A percentile compares a stretch with the other conserved stretches of the same genome.
phyloP scores from a whole-genome alignment of 1,139 yeast species.

The Suhomyces kunorum region DNA sequence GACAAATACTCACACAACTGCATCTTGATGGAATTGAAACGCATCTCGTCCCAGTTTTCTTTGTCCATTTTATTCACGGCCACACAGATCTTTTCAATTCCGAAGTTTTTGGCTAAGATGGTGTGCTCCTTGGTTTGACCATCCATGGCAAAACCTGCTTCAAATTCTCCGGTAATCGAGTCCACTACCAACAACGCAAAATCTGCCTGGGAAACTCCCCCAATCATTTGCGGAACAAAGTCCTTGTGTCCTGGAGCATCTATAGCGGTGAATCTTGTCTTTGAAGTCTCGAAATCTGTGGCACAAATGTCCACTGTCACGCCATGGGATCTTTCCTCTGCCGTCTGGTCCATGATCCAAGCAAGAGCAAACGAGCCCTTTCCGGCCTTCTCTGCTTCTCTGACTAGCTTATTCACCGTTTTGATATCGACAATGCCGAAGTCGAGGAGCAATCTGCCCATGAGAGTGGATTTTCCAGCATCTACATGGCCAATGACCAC shows the following conservation, averaged over 20 bases:
- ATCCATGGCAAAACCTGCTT: constrained; percentile 79
- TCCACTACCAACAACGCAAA: constrained; percentile 76
- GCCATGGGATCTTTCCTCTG: constrained; percentile 86
- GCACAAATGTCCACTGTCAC: constrained; percentile 94
- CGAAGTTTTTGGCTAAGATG: constrained; percentile 76
- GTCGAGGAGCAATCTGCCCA: constrained; percentile 86
- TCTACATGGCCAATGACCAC: constrained; percentile 97
- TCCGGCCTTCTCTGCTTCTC: constrained; percentile 80
- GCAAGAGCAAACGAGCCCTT: constrained; percentile 94
- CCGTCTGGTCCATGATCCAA: constrained; percentile 96
- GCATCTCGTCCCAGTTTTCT: constrained; percentile 62
- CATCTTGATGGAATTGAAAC: constrained; percentile 62
- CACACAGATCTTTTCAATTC: constrained; percentile 72
- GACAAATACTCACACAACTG: constrained; percentile 62
- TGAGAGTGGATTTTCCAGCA: constrained; percentile 94
- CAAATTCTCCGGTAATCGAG: constrained; percentile 81
- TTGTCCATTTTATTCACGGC: constrained; percentile 90
- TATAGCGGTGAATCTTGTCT: constrained; percentile 74
- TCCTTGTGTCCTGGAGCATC: constrained; percentile 82
- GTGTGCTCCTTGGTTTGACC: constrained; percentile 98
- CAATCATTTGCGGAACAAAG: constrained; percentile 56
- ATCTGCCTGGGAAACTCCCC: constrained; percentile 60
- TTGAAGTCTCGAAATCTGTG: constrained; percentile 71
- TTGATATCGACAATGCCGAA: constrained; percentile 77
- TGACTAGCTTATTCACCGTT: constrained; percentile 71